Evolutionary conservation across 805 yeast genomes (phyloP).

Genomic region (Metschnikowia gruessii): DNA sequence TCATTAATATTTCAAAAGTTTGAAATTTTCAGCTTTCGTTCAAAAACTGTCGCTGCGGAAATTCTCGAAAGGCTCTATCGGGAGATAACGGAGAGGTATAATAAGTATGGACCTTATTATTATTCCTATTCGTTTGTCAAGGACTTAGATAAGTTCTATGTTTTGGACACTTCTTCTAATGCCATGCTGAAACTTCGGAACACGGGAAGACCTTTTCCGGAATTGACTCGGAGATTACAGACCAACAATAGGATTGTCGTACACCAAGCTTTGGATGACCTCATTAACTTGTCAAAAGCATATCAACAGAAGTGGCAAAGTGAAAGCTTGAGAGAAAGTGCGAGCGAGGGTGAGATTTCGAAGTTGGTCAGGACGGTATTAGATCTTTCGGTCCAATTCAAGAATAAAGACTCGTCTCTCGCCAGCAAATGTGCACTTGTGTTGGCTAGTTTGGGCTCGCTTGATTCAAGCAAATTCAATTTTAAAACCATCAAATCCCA

Average conservation of each 20-base stretch:
- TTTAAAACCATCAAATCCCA: constrained; percentile 41
- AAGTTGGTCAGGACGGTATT: constrained; percentile 51
- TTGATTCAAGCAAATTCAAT: constrained; percentile 60
- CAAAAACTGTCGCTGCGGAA: constrained; percentile 50
- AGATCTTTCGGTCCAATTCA: constrained; percentile 56
- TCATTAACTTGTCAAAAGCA: constrained; percentile 49
- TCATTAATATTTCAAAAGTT: constrained; percentile 74
- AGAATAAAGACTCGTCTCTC: constrained; percentile 45
- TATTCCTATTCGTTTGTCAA: constrained; percentile 47
- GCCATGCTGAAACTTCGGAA: constrained; percentile 33
- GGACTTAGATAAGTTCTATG: constrained; percentile 23
- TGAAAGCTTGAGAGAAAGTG: constrained; percentile 37
- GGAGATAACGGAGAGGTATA: constrained; percentile 32
- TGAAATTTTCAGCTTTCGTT: constrained; percentile 45
- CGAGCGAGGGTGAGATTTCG: constrained; percentile 33
- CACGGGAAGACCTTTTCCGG: constrained; percentile 41
- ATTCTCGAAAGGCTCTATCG: constrained; percentile 42
- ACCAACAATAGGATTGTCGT: constrained; percentile 71
- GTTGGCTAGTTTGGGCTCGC: constrained; percentile 71
- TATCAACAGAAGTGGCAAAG: constrained; percentile 49
- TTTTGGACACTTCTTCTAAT: constrained; percentile 23
- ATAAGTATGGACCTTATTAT: constrained; percentile 49
- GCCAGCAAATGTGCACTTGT: constrained; percentile 64
- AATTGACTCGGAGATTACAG: constrained; percentile 52
- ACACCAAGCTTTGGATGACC: constrained; percentile 65